A percentile compares a stretch with the other conserved stretches of the same genome.
phyloP scores from a whole-genome alignment of 1,284 basidiomycete species.

The Puccinia brachypodii region DNA sequence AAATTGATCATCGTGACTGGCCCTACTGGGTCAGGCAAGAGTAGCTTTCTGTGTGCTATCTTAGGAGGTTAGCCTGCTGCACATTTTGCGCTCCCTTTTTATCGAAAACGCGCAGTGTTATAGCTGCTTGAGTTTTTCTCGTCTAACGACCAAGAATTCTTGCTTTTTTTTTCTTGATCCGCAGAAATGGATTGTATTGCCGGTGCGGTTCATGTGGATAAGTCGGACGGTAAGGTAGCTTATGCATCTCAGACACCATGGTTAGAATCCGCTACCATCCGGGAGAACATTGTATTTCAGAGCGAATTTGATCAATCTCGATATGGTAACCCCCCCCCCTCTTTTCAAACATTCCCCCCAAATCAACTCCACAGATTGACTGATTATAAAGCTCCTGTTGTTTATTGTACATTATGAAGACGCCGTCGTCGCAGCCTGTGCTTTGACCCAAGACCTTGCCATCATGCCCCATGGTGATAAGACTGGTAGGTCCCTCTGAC shows the following conservation, averaged over 20 bases:
- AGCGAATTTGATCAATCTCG: slow-evolving; percentile 35
- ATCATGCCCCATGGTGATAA: slow-evolving; percentile 46
- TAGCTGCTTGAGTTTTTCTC: not conserved
- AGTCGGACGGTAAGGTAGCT: slow-evolving; percentile 33
- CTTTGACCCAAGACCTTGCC: slow-evolving; percentile 39
- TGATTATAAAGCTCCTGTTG: not conserved
- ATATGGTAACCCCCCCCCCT: slow-evolving; percentile 16
- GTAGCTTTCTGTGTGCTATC: slow-evolving; percentile 44
- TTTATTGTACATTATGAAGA: slow-evolving; percentile 16
- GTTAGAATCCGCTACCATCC: slow-evolving; percentile 46
- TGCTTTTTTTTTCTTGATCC: too few species aligned
- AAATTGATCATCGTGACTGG: slow-evolving; percentile 43
- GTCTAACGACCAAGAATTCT: not conserved
- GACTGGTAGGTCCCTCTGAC: slow-evolving; percentile 20
- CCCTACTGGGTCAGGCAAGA: slow-evolving; percentile 47
- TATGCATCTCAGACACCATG: slow-evolving; percentile 44
- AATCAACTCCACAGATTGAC: not conserved
- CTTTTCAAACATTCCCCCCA: not conserved
- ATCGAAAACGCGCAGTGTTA: too few species aligned
- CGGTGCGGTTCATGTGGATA: slow-evolving; percentile 40
- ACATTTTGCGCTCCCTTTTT: not conserved
- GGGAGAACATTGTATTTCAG: slow-evolving; percentile 44
- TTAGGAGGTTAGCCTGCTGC: slow-evolving; percentile 27
- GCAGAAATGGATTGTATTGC: slow-evolving; percentile 42
- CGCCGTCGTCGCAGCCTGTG: slow-evolving; percentile 37